Evolutionary conservation across 768 basidiomycete species (phyloP), one percentile per base, ranked within the genome.

Genomic region (Leccinum aurantiacum): DNA sequence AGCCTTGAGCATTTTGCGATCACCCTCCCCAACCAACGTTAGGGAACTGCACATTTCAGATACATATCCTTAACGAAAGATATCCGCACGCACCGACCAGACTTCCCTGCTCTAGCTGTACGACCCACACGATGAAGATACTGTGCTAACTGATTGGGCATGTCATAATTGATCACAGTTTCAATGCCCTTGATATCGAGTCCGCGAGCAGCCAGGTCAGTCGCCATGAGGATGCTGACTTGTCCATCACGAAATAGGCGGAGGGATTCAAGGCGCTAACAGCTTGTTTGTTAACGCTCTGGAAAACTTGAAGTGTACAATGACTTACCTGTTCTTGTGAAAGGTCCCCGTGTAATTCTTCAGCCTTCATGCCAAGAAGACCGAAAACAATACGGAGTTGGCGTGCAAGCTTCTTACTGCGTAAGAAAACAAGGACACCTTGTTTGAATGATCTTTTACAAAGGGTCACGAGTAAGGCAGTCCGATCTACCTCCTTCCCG

Each of bases 111-210:
- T 70, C 97, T 88, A 29, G 97, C 97, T 53, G 97, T 99, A 71
- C 97, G 84, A 66, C 97, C 97, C 24, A 98, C 96, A 60, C 97
- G 90, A 73, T 99, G 97, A 33, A 98, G 83, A 75, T 99, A 99
- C 67, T 95, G 94, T 8, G 91, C 86, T 35, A 98, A 78, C 69
- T 95, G 91, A 19, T 85, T 83, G 10, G 97, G 97, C 96, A 98
- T 97, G 72, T 99, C 97, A 71, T 95, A 98, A 75, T 99, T 99
- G 73, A 99, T 95, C 62, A 99, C 93, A 3, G 94, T 95, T 70
- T 98, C 93, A 25, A 98, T 88, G 15, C 95, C 95, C 71, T 95
- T 96, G 79, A 99, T 97, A 76, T 98, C 96, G 29, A 99, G 81
- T 74, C 97, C 93, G 61, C 95, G 87, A 57, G 95, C 91, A 33